phyloP scores from a whole-genome alignment of 768 basidiomycete genomes.

The Kwoniella mangroviensis region DNA sequence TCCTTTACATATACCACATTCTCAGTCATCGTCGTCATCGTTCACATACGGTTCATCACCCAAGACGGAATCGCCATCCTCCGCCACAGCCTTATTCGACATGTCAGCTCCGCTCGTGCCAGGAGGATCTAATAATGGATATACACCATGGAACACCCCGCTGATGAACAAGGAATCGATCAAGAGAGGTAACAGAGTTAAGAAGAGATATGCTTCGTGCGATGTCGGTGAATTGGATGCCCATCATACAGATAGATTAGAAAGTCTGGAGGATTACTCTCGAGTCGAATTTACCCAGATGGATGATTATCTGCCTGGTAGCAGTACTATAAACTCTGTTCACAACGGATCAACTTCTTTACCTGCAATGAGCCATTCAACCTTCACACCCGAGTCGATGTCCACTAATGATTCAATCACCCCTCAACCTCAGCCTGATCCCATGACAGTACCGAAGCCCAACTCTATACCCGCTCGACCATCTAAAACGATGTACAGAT shows the following conservation, averaged over 20 bases:
- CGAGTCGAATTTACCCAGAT: not conserved
- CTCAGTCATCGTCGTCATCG: not conserved
- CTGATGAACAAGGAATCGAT: slow-evolving; percentile 25
- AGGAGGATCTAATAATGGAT: slow-evolving; percentile 18
- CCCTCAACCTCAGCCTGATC: not conserved
- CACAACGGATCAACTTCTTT: no score
- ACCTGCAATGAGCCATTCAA: no score
- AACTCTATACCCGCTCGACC: not conserved
- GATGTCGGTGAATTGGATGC: not conserved
- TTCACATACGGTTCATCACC: slow-evolving; percentile 8
- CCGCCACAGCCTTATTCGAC: slow-evolving; percentile 35
- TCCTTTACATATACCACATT: not conserved
- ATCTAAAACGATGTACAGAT: slow-evolving; percentile 25
- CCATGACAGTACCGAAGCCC: not conserved
- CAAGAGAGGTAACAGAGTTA: slow-evolving; percentile 24
- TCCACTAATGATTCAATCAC: not conserved
- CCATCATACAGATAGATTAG: slow-evolving; percentile 5
- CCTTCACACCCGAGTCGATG: not conserved
- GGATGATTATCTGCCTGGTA: not conserved
- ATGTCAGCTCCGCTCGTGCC: slow-evolving; percentile 38
- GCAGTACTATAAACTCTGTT: not conserved
- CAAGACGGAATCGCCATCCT: not conserved
- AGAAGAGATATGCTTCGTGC: slow-evolving; percentile 5
- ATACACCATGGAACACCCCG: slow-evolving; percentile 38
- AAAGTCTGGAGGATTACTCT: not conserved